Evolutionary conservation across 805 yeast species (phyloP), one percentile per base, ranked within the genome.

Genomic region (Cyberlindnera amylophila): DNA sequence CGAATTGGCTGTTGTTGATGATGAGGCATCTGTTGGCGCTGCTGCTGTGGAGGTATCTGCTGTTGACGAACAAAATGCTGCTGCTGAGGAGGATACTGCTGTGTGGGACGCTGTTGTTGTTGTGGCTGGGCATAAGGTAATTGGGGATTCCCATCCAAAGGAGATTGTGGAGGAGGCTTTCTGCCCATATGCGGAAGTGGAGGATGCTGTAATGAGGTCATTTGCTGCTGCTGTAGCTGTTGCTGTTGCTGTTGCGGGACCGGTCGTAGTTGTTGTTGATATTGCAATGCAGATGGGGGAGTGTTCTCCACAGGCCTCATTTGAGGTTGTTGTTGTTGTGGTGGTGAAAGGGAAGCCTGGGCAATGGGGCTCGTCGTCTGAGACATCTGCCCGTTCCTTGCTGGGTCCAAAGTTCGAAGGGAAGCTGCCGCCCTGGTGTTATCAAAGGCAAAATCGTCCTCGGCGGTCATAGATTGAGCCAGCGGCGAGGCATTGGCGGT

Each of bases 1-100:
- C 41, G 57, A 21, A 39, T 57, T 35, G 40, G 65, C 31, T 44
- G 51, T 38, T 38, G 57, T 11, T 32, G 44, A 21, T 45, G 54
- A 17, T 36, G 51, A 34, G 52, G 59, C 27, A 50, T 55, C n/a
- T 47, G 53, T 8, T 39, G 38, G 8, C 33, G 41, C 13, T 36
- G 39, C 14, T 14, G 26, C 34, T 34, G 41, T 21, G 24, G 41
- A 12, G 31, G 36, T 4, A 29, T 38, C 24, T 36, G 52, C 32
- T 52, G 59, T 29, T 23, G 44, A 13, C 15, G 33, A 21, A 12
- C 30, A 27, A 13, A 11, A 6, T 11, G 14, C 30, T 27, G 30
- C 30, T 11, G 30, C 5, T 12, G 30, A 23, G 7, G 30, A 21
- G 26, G 23, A n/a, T 11, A 3, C 31, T 21, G 7, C 12, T 15